Evolutionary conservation across 2,329 filamentous ascomycete genomes (phyloP).

Genomic region (Trichoderma cornu-damae): DNA sequence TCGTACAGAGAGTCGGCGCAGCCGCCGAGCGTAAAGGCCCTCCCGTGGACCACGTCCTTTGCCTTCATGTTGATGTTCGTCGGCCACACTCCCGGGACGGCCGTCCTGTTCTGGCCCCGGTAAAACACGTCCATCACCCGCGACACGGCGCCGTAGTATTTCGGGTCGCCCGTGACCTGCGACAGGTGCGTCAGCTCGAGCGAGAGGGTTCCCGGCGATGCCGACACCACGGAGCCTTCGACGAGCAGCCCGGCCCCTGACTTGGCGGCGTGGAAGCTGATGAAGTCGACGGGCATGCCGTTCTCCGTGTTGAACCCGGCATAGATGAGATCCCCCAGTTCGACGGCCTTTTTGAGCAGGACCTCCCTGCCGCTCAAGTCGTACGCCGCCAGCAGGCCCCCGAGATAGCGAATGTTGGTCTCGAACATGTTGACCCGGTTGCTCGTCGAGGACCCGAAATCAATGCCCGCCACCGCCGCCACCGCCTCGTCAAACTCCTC

Average conservation of each 20-base stretch:
- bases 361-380: constrained; percentile 55
- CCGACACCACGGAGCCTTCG: constrained; percentile 39
- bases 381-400: constrained; percentile 64
- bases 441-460: constrained; percentile 51
- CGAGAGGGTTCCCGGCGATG: constrained; percentile 58
- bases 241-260: constrained; percentile 31
- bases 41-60: constrained; percentile 36
- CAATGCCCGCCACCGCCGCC: constrained; percentile 51
- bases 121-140: constrained; percentile 64
- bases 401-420: constrained; percentile 66
- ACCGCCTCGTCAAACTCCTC: constrained; percentile 62
- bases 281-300: constrained; percentile 54
- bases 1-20: constrained; percentile 60
- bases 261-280: constrained; percentile 40
- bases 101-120: constrained; percentile 58
- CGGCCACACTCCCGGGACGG: constrained; percentile 70
- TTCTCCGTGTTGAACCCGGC: constrained; percentile 64
- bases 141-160: constrained; percentile 68
- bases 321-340: constrained; percentile 61
- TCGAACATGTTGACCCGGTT: constrained; percentile 61
- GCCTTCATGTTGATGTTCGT: constrained; percentile 54
- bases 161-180: constrained; percentile 65
- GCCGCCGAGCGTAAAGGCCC: constrained; percentile 35
- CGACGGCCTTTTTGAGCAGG: constrained; percentile 57
- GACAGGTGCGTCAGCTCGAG: constrained; percentile 69